Conservation (phyloP, 2,329 filamentous ascomycete species). For the Aspergillus uvarum region DNA sequence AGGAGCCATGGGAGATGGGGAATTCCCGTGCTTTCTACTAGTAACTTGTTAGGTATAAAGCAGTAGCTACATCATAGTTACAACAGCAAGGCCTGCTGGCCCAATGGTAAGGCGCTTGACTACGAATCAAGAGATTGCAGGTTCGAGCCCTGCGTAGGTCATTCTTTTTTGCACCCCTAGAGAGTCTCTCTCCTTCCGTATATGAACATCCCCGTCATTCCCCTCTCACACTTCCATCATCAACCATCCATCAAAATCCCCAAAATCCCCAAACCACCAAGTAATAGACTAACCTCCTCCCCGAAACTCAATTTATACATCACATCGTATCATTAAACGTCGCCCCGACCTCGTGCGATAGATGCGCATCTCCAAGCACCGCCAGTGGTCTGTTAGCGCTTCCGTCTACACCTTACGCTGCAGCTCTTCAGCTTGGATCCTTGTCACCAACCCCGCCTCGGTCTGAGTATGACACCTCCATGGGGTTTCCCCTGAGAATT, state of each 20-base stretch:
- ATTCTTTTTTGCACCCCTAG: conserved; percentile 9
- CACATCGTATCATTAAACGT: no score
- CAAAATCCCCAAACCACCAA: background rate
- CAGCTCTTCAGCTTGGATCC: background rate
- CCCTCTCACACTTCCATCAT: background rate
- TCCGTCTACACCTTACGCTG: background rate
- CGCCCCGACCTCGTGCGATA: background rate
- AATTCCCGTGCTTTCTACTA: no score
- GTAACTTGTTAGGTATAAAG: no score
- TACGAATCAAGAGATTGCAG: conserved; percentile 49
- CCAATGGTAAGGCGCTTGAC: conserved; percentile 27
- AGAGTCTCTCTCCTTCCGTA: background rate
- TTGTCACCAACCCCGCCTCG: background rate
- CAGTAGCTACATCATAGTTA: background rate
- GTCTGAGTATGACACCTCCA: background rate
- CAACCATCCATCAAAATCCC: background rate
- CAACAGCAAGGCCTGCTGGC: conserved; percentile 18
- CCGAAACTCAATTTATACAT: background rate
- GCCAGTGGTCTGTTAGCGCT: background rate
- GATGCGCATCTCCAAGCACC: background rate
- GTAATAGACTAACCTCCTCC: background rate
- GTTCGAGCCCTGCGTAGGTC: conserved; percentile 46
- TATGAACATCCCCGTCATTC: background rate
- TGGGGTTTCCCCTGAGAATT: background rate
- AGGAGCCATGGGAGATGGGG: no score